Evolutionary conservation across 2,329 filamentous ascomycete genomes (phyloP), one percentile per base, ranked within the genome.

Genomic region (Diaporthe nobilis): DNA sequence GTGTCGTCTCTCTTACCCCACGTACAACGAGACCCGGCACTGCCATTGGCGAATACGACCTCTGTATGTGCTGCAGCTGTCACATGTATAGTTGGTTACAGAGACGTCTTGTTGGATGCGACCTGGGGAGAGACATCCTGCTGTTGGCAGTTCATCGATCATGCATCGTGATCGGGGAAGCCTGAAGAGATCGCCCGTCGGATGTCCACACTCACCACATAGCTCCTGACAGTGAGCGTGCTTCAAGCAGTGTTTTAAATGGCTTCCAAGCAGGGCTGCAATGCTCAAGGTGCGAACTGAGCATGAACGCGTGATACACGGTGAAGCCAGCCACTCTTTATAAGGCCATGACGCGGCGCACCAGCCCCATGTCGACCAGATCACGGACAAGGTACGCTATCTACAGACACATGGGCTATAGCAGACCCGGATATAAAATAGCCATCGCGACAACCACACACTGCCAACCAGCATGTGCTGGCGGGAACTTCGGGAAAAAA

Each of bases 51-150:
- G 28, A 25, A 68, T 68, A 22, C 63, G 28, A 68, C 63, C 20
- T 28, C 3, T n/a, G n/a, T 51, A 68, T 68, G 63, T 68, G 47
- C 63, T 68, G 63, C 63, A 68, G 63, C 63, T 68, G 63, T 68
- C 63, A 68, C 63, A 68, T 68, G 63, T 34, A n/a, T 67, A 12
- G 39, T n/a, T 68, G 9, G 44, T 17, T 60, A 37, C 58, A 51
- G 28, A 53, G 31, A 17, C 31, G 31, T 39, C 63, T 12, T 15
- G 65, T 28, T 53, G 31, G 47, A 70, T 70, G 65, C 49, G 20
- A 70, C 65, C 65, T 39, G 47, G 47, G 12, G 8, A 10, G 2
- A 34, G 53, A 39, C 47, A 39, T 51, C 47, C 34, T 68, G 12
- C 44, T 68, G 63, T 51, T 68, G 63, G 31, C 63, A 39, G 3